phyloP scores from a whole-genome alignment of 1,284 basidiomycete species.

The Papiliotrema flavescens region DNA sequence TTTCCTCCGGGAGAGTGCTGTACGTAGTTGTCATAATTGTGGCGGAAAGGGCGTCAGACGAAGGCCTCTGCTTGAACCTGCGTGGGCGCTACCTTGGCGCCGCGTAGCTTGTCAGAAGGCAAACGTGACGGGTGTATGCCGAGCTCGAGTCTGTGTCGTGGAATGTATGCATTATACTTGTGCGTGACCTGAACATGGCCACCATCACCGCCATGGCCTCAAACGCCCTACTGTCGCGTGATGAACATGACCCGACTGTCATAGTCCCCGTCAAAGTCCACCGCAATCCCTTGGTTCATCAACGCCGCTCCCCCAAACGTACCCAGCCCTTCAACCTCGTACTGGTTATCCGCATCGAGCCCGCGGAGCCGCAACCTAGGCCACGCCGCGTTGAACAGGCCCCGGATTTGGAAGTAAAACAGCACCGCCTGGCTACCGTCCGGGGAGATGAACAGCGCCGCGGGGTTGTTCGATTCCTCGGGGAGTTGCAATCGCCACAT shows the following conservation, averaged over 20 bases:
- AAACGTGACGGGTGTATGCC: no score
- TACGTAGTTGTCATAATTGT: no score
- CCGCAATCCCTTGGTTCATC: conserved; percentile 15
- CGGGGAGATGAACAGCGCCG: conserved; percentile 18
- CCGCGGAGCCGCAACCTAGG: conserved; percentile 18
- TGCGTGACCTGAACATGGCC: no score
- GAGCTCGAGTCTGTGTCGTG: no score
- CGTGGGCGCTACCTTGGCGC: no score
- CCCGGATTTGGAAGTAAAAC: conserved; percentile 9
- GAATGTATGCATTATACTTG: no score
- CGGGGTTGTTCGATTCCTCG: conserved; percentile 25
- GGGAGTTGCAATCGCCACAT: conserved; percentile 23
- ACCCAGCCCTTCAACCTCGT: conserved; percentile 14
- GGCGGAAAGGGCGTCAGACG: no score
- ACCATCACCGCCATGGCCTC: neutral
- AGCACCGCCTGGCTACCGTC: conserved; percentile 12
- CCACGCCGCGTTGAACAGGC: conserved; percentile 2
- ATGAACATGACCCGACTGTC: neutral
- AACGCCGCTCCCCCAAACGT: conserved; percentile 7
- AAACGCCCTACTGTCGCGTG: neutral
- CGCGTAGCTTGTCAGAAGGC: no score
- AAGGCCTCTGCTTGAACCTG: no score
- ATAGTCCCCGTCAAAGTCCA: neutral
- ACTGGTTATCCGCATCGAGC: conserved; percentile 10
- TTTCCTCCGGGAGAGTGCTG: no score